Conservation (phyloP, 345 rosid species). For the Luvunga scandens region DNA sequence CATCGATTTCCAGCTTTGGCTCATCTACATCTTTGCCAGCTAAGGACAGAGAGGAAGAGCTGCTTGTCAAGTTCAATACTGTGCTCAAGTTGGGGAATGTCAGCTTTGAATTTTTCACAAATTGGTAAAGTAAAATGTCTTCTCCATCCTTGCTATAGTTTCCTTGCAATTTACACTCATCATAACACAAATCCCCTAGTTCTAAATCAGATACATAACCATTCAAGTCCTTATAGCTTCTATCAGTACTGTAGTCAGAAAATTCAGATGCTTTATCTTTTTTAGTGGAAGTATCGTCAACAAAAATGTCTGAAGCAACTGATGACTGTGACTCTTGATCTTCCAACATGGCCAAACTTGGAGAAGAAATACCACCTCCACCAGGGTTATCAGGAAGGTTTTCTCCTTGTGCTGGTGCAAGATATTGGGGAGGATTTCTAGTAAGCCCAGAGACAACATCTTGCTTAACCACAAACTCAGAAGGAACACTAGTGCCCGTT, state of each 20-base stretch:
- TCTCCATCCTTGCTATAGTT: slow-evolving; percentile 24
- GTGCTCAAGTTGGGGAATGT: slow-evolving; percentile 29
- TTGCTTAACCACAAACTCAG: slow-evolving; percentile 8
- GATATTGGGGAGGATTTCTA: slow-evolving; percentile 11
- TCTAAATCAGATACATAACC: slow-evolving; percentile 29
- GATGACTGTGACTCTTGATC: slow-evolving; percentile 42
- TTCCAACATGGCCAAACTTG: slow-evolving; percentile 31
- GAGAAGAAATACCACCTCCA: slow-evolving; percentile 22
- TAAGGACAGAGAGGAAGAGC: slow-evolving; percentile 27
- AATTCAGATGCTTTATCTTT: slow-evolving; percentile 23
- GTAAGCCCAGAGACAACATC: slow-evolving; percentile 13
- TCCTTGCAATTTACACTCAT: slow-evolving; percentile 25
- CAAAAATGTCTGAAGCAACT: slow-evolving; percentile 28
- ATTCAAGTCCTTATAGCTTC: slow-evolving; percentile 25
- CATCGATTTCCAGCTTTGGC: slow-evolving; percentile 54
- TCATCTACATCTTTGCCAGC: slow-evolving; percentile 38
- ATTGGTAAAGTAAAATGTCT: slow-evolving; percentile 20
- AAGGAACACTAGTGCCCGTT: slow-evolving; percentile 20
- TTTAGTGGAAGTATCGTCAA: slow-evolving; percentile 32
- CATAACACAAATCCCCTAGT: slow-evolving; percentile 25
- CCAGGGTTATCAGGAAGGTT: slow-evolving; percentile 1
- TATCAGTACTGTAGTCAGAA: slow-evolving; percentile 23
- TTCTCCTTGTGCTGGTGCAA: slow-evolving; percentile 15
- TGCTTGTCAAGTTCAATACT: slow-evolving; percentile 36
- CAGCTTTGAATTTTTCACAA: slow-evolving; percentile 20